phyloP scores from a whole-genome alignment of 768 basidiomycete genomes.

The Suillus brevipes region DNA sequence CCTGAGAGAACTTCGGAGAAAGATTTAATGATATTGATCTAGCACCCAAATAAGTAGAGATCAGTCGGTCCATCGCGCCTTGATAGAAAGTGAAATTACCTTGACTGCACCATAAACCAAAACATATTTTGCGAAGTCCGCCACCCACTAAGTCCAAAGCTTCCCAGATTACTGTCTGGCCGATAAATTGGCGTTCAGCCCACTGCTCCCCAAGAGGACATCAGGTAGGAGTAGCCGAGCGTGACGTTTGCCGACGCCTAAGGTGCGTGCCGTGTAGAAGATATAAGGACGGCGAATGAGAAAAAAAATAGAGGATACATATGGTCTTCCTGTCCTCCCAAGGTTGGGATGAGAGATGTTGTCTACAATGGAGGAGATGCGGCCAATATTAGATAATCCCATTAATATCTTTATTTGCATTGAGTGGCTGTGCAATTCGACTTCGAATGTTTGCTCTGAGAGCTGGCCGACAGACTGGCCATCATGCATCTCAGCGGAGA shows the following conservation, averaged over 20 bases:
- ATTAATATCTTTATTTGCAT: slow-evolving; percentile 12
- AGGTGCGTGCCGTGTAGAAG: slow-evolving; percentile 65
- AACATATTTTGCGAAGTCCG: slow-evolving; percentile 81
- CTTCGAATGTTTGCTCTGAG: slow-evolving; percentile 16
- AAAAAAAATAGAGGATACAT: slow-evolving; percentile 45
- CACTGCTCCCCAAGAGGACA: slow-evolving; percentile 42
- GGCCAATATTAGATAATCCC: slow-evolving; percentile 18
- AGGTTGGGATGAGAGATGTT: slow-evolving; percentile 60
- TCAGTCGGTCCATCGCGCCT: background rate
- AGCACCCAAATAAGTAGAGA: slow-evolving; percentile 48
- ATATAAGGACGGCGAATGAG: slow-evolving; percentile 73
- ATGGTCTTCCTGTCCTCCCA: slow-evolving; percentile 66
- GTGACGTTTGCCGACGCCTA: slow-evolving; percentile 69
- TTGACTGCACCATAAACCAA: slow-evolving; percentile 80
- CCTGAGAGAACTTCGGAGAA: slow-evolving; percentile 68
- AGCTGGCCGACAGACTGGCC: slow-evolving; percentile 13
- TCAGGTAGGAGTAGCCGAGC: background rate
- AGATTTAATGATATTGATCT: slow-evolving; percentile 62
- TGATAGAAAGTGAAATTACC: slow-evolving; percentile 39
- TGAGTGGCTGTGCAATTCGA: slow-evolving; percentile 19
- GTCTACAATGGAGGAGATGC: no score
- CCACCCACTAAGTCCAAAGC: slow-evolving; percentile 41
- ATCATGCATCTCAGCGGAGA: slow-evolving; percentile 8
- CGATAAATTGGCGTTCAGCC: background rate
- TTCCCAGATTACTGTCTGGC: slow-evolving; percentile 32